Evolutionary conservation across 2,329 filamentous ascomycete species (phyloP), one percentile per base, ranked within the genome.

Genomic region (Neofusicoccum kwambonambiense): DNA sequence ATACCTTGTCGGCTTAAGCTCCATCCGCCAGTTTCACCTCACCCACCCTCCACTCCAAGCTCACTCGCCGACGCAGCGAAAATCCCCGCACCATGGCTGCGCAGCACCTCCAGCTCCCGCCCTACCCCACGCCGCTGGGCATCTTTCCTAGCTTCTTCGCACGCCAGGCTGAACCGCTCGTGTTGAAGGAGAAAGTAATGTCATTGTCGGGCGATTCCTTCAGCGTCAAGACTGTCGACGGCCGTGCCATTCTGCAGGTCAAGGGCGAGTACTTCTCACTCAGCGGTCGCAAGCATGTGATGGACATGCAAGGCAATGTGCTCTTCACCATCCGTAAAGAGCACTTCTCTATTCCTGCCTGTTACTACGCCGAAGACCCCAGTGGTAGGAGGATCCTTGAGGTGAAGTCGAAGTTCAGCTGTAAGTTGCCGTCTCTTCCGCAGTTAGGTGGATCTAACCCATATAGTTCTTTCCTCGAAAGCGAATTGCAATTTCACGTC

Each of bases 151-250:
- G 69, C 7, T 73, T 73, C 69, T 64, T 74, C 51, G 70, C 70
- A 61, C 71, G 54, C 39, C 54, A 72, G 3, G 70, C 74, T 62
- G 74, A 70, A 65, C 86, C 83, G 2, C 76, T 90, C 6, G 72
- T 86, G 1, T 77, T 90, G 56, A 85, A 83, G 69, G 87, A 90
- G 70, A 87, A 86, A 69, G 79, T 89, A 17, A 73, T 88, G 65
- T 89, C 87, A 3, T 76, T 89, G 8, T 83, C 83, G 1, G 86
- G 87, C 65, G 87, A 90, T 76, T 86, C 82, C 74, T 90, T 90
- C 76, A 84, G 85, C 68, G 84, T 90, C 74, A 83, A 82, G 62
- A 81, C 84, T 4, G 76, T 81, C 50, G 82, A 81, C 65, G 86
- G 86, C 22, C 77, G 80, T 22, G 80, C 84, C 0, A 69, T 89